These are phyloP conservation scores for Boletales sp. DNA, from an alignment of 768 basidiomycete genomes.

Conservation along the genomic window DNA sequence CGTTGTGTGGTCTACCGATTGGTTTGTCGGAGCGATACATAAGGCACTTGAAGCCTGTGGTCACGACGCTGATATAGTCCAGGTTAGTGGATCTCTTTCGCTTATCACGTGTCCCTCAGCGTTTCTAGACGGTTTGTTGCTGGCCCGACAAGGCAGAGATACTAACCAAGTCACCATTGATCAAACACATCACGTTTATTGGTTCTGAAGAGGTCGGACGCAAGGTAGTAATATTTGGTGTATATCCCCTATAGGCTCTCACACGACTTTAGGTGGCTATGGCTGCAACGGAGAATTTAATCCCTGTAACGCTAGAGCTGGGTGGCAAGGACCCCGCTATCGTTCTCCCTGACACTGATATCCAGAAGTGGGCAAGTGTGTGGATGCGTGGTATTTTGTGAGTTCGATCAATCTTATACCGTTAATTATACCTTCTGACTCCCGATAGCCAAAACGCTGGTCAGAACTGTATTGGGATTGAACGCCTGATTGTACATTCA, in stretches of 20 bases:
- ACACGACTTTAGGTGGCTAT: constrained; percentile 58
- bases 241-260: neutral
- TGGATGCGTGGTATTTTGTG: constrained; percentile 94
- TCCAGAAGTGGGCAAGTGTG: constrained; percentile 72
- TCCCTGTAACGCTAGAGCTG: constrained; percentile 89
- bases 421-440: neutral
- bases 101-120: constrained; percentile 6
- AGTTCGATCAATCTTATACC: constrained; percentile 29
- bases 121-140: constrained; percentile 69
- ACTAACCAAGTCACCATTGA: constrained; percentile 70
- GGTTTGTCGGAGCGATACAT: constrained; percentile 78
- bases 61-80: constrained; percentile 87
- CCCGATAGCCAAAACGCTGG: constrained; percentile 77
- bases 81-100: constrained; percentile 40
- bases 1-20: constrained; percentile 86
- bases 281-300: constrained; percentile 83
- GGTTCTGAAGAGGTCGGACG: constrained; percentile 78
- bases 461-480: constrained; percentile 97
- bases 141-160: constrained; percentile 83
- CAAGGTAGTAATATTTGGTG: constrained; percentile 42
- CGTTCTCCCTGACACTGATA: constrained; percentile 80
- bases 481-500: constrained; percentile 83
- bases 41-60: constrained; percentile 76
- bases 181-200: constrained; percentile 95
- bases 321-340: constrained; percentile 95